Base-by-base conservation (phyloP, 148 eudicot species). In the Rhododendron molle region DNA sequence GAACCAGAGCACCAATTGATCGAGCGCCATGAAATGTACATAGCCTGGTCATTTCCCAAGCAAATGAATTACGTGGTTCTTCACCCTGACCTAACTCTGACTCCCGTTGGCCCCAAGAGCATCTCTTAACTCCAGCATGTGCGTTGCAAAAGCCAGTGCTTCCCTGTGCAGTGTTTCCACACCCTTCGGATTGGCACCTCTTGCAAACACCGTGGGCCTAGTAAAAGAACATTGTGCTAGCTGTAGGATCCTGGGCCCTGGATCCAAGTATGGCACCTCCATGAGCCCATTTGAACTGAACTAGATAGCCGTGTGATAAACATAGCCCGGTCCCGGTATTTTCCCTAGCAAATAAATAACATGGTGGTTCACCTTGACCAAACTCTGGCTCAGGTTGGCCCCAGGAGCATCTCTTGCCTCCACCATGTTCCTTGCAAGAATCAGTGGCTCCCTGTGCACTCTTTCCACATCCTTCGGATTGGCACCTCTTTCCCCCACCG, bases 361-460 rank as follows among this genome's bases (percentile, higher is more conserved):
- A 95, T 16, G 91, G 88, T 72, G 83, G 91, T 85, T 94, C 96
- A 14, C 88, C 89, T 14, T 56, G 81, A 8, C 98, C 98, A 85
- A 81, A 90, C 38, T 86, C 88, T 9, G 95, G 92, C 81, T 89
- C 98, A 16, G 90, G 88, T 21, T 90, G 98, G 26, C 98, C 98
- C 99, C 99, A 96, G 2, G 90, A 88, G 87, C 99, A 94, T 84
- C 40, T 38, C 40, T 93, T 94, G 1, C 99, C 99, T 28, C 99
- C 98, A 6, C 99, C 98, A 76, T 97, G 99, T 26, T 97, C 99
- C 89, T 97, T 95, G 91, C 98, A 97, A 91, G 93, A 94, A 86
- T 97, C 95, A 28, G 99, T 97, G 90, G 98, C 95, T 1, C 99
- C 99, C 88, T 94, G 97, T n/a, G 99, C 99, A 86, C 98, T 94